Percentiles rank a stretch among this genome's conserved stretches.
These are phyloP conservation scores for Chlamydomonas sp. DNA, from an alignment of 139 green algal species.

Conservation along the genomic window DNA sequence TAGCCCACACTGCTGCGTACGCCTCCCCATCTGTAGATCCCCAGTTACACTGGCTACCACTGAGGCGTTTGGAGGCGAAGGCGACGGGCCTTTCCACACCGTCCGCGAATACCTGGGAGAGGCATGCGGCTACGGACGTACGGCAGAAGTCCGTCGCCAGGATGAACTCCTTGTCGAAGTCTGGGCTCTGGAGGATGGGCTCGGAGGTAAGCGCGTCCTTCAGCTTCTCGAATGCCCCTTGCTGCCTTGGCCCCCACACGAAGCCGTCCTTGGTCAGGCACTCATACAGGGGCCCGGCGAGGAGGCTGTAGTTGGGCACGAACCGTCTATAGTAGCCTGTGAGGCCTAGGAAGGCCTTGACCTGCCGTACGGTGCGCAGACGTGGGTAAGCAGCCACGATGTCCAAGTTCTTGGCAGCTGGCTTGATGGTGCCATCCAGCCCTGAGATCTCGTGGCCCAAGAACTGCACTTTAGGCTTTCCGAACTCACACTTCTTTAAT, in stretches of 20 bases:
- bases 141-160: conserved; percentile 38
- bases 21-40: conserved; percentile 23
- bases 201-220: conserved; percentile 20
- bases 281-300: conserved; percentile 24
- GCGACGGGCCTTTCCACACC: conserved; percentile 18
- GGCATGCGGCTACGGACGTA: conserved; percentile 23
- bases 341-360: conserved; percentile 41
- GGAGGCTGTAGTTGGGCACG: conserved; percentile 29
- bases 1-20: conserved; percentile 34
- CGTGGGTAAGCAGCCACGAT: conserved; percentile 11
- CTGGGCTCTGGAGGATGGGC: conserved; percentile 19
- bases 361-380: conserved; percentile 9
- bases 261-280: not conserved
- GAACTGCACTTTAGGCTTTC: not conserved
- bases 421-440: conserved; percentile 2
- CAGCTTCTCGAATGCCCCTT: conserved; percentile 33
- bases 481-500: conserved; percentile 38
- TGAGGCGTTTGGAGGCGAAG: conserved; percentile 29
- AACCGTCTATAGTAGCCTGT: conserved; percentile 37
- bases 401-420: conserved; percentile 26
- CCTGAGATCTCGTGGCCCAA: conserved; percentile 37
- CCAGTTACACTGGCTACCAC: not conserved
- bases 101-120: conserved; percentile 22
- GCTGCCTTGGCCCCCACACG: not conserved
- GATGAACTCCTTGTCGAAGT: conserved; percentile 34